phyloP scores from a whole-genome alignment of 305 asterid species.

The Fraxinus ornus region DNA sequence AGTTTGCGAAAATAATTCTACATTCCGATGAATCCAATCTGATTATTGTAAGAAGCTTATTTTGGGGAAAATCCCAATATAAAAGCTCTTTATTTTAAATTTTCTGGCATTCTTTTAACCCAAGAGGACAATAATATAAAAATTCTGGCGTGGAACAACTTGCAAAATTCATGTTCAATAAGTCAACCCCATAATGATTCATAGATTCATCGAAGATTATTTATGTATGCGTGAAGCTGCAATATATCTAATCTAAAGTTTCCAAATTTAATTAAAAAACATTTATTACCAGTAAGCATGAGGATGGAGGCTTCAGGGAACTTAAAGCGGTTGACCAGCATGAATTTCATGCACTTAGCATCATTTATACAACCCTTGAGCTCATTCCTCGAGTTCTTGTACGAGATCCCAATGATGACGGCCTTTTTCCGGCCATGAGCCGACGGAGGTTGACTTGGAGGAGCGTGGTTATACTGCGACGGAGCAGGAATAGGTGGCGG shows the following conservation, averaged over 20 bases:
- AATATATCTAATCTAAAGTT: background rate
- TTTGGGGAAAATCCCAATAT: too few relatives aligned
- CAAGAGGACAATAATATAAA: background rate
- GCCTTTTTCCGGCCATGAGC: slow-evolving; percentile 75
- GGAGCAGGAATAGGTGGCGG: slow-evolving; percentile 19
- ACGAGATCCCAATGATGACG: slow-evolving; percentile 77
- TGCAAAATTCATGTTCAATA: background rate
- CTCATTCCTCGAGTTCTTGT: slow-evolving; percentile 47
- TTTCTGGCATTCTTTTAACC: background rate
- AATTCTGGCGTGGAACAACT: background rate
- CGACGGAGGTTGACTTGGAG: slow-evolving; percentile 38
- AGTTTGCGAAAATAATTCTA: too few relatives aligned
- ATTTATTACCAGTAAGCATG: slow-evolving; percentile 75
- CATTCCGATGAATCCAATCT: too few relatives aligned
- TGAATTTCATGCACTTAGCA: slow-evolving; percentile 75
- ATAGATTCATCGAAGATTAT: background rate
- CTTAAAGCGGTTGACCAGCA: slow-evolving; percentile 63
- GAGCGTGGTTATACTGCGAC: slow-evolving; percentile 39
- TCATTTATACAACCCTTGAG: slow-evolving; percentile 86
- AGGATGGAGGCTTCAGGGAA: slow-evolving; percentile 72
- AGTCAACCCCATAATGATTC: background rate
- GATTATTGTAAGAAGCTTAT: too few relatives aligned
- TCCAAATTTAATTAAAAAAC: background rate
- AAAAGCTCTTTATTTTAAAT: background rate
- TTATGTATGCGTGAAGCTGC: too few relatives aligned